Evolutionary conservation across 441 rosid genomes (phyloP).

Genomic region (Manihot esculenta): DNA sequence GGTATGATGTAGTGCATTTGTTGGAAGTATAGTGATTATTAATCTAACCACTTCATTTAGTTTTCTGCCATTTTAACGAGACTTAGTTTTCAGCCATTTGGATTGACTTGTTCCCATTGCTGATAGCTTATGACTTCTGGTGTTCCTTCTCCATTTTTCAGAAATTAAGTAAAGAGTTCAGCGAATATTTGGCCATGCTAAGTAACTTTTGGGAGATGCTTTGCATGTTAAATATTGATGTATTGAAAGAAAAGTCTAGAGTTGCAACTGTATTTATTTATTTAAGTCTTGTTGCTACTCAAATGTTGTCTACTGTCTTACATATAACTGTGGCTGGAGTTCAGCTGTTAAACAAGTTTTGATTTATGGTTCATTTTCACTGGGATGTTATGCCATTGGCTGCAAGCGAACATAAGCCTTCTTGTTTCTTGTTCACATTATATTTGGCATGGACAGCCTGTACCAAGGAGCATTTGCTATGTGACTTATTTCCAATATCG

Average conservation of each 20-base stretch:
- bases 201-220: constrained; percentile 4
- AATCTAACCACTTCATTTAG: not conserved
- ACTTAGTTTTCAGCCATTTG: constrained; percentile 3
- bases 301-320: not conserved
- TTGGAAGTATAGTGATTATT: constrained; percentile 7
- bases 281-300: not conserved
- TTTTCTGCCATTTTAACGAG: constrained; percentile 8
- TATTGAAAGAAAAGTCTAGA: not conserved
- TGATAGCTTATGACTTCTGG: not conserved
- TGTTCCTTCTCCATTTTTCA: not conserved
- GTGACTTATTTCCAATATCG: not conserved
- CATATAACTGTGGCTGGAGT: not conserved
- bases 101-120: not conserved
- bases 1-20: constrained; percentile 7
- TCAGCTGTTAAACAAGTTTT: not conserved
- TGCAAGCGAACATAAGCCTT: not conserved
- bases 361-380: not conserved
- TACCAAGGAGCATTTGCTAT: not conserved
- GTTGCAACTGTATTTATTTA: too few relatives aligned
- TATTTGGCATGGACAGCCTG: not conserved
- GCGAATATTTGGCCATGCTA: not conserved
- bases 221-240: not conserved
- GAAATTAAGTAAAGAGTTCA: not conserved
- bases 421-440: not conserved
- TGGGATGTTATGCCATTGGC: not conserved